A percentile compares a stretch with the other conserved stretches of the same genome.
Conservation (phyloP, 768 basidiomycete genomes). For the Pleurotus tuber-regium region DNA sequence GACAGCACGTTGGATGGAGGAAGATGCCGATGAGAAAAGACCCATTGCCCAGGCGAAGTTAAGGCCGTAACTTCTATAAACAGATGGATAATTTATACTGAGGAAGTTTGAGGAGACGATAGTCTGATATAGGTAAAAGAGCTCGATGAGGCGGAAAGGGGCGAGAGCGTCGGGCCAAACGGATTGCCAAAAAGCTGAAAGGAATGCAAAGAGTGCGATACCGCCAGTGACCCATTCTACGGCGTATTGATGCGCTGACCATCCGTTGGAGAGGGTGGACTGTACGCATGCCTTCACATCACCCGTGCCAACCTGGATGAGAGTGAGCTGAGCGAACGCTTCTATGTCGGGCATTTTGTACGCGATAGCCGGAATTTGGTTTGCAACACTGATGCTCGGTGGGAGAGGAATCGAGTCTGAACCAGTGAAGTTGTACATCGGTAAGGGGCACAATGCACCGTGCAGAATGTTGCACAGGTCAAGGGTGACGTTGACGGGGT, state of each 20-base stretch:
- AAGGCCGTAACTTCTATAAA: conserved; percentile 76
- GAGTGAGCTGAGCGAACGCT: conserved; percentile 78
- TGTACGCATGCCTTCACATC: conserved; percentile 86
- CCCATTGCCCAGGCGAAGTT: conserved; percentile 93
- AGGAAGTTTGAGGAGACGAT: conserved; percentile 79
- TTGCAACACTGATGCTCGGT: conserved; percentile 49
- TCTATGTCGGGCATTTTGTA: conserved; percentile 91
- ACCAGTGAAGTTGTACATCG: conserved; percentile 85
- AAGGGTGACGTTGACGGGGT: conserved; percentile 79
- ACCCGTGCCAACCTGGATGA: conserved; percentile 68
- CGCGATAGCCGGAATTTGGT: conserved; percentile 72
- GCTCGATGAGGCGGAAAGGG: conserved; percentile 77
- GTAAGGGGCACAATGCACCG: conserved; percentile 83
- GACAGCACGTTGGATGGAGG: conserved; percentile 73
- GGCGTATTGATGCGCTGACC: conserved; percentile 69
- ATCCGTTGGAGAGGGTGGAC: conserved; percentile 89
- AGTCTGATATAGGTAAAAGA: conserved; percentile 81
- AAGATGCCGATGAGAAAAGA: conserved; percentile 54
- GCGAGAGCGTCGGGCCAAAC: conserved; percentile 50
- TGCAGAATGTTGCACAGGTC: conserved; percentile 78
- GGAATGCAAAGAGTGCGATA: conserved; percentile 56
- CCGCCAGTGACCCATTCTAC: conserved; percentile 80
- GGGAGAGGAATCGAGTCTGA: conserved; percentile 68
- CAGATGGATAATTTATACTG: conserved; percentile 82
- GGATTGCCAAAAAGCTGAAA: conserved; percentile 66